Evolutionary conservation across 805 yeast genomes (phyloP), one percentile per base, ranked within the genome.

Genomic region (Candida vartiovaarae): DNA sequence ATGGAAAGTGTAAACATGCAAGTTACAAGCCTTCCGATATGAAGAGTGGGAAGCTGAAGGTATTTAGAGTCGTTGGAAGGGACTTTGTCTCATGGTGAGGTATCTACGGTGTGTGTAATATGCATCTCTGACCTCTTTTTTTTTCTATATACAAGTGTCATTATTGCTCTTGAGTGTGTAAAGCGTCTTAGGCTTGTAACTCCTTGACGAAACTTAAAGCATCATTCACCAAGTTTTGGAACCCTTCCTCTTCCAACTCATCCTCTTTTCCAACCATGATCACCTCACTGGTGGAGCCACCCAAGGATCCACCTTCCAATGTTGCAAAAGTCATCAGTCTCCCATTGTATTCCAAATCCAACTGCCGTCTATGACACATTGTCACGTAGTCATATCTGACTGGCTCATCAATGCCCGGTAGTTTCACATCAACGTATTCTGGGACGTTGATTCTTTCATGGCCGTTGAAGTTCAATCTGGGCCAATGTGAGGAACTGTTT

Each of bases 31-130:
- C 90, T 3, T 67, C 75, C 3, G 95, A 87, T 46, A 72, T 91
- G 75, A 81, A 76, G 58, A 68, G 78, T 46, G 99, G 99, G 4
- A 80, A 78, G 53, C 66, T 91, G 9, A 75, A 85, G 50, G 85
- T 90, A 4, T 93, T 81, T 64, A 76, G 98, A 57, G 76, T 78
- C 6, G 82, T 89, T 30, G 86, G 85, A 9, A 76, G 87, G 48
- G 79, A 75, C 32, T 81, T 73, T 55, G 75, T 88, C 35, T 83
- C 80, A 4, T 89, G 96, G 96, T 77, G 51, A 54, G 8, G 26
- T 8, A 15, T 15, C 20, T 15, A 15, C 20, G 20, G 20, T 15
- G 20, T 15, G 20, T 15, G 6, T 28, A 7, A 9, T 28, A 9
- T 28, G 6, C 30, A 7, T 28, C 9, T 28, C 9, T 28, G 6